phyloP scores from a whole-genome alignment of 495 filamentous ascomycete genomes.

The Talaromyces borbonicus region DNA sequence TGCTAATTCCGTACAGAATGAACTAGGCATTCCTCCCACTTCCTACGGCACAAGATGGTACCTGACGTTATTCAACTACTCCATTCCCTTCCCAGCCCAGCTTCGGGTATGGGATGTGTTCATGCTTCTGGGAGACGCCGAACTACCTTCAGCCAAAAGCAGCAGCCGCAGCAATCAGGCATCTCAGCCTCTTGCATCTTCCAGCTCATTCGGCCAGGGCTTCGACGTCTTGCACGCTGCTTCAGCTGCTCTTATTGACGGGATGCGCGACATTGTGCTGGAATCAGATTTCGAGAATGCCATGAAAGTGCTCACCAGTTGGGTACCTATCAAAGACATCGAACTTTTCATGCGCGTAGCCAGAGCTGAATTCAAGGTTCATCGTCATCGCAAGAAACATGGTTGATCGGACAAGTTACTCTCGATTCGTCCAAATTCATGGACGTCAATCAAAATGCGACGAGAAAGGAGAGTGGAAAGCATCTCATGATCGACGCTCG shows the following conservation, averaged over 20 bases:
- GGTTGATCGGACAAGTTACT: slow-evolving; percentile 8
- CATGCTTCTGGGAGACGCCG: slow-evolving; percentile 82
- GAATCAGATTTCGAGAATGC: slow-evolving; percentile 95
- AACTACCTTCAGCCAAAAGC: slow-evolving; percentile 15
- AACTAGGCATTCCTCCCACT: slow-evolving; percentile 74
- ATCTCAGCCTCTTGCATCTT: not conserved
- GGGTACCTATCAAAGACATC: slow-evolving; percentile 91
- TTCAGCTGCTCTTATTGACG: slow-evolving; percentile 83
- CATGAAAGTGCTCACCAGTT: slow-evolving; percentile 95
- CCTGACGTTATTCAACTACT: slow-evolving; percentile 94
- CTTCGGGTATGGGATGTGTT: slow-evolving; percentile 99
- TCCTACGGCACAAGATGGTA: slow-evolving; percentile 97
- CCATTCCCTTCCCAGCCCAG: slow-evolving; percentile 90
- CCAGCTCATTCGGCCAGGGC: slow-evolving; percentile 48
- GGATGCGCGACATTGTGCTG: slow-evolving; percentile 80
- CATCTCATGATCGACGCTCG: too few species aligned
- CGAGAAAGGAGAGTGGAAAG: too few species aligned
- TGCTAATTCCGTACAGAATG: slow-evolving; percentile 40
- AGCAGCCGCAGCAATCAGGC: slow-evolving; percentile 5
- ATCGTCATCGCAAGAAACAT: slow-evolving; percentile 38
- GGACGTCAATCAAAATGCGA: too few species aligned
- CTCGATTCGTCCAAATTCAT: too few species aligned
- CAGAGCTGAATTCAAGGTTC: slow-evolving; percentile 81
- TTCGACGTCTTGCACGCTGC: slow-evolving; percentile 87
- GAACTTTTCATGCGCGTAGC: slow-evolving; percentile 91